phyloP scores from a whole-genome alignment of 169 alveolate species.

The Plasmodium ovale region DNA sequence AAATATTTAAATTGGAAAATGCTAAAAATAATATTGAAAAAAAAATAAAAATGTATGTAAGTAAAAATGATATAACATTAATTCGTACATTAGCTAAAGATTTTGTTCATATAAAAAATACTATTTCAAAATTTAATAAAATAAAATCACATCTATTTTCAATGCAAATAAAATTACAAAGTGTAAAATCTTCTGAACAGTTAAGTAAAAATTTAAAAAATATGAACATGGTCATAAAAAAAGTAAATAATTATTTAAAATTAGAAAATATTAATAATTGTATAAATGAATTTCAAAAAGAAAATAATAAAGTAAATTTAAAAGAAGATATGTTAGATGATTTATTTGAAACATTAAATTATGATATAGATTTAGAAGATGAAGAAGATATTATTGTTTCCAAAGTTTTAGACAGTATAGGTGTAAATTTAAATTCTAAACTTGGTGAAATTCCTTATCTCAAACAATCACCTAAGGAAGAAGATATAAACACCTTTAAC shows the following conservation, averaged over 20 bases:
- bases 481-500: neutral
- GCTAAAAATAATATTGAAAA: constrained; percentile 51
- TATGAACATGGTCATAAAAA: constrained; percentile 21
- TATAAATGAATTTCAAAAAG: constrained; percentile 38
- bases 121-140: constrained; percentile 33
- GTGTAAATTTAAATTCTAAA: constrained; percentile 33
- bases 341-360: constrained; percentile 38
- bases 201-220: constrained; percentile 33
- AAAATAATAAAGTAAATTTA: constrained; percentile 34
- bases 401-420: constrained; percentile 38
- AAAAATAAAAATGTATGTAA: constrained; percentile 29
- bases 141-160: constrained; percentile 60
- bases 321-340: constrained; percentile 68
- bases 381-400: constrained; percentile 61
- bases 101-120: constrained; percentile 27
- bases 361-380: constrained; percentile 40
- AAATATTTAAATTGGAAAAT: constrained; percentile 38
- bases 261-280: constrained; percentile 29
- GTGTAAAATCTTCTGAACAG: constrained; percentile 72
- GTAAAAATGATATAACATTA: constrained; percentile 7
- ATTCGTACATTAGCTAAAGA: constrained; percentile 54
- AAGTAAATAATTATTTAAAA: constrained; percentile 39
- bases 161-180: constrained; percentile 53
- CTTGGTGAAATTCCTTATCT: constrained; percentile 32
- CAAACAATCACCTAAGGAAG: neutral